Conservation (phyloP, 2,329 filamentous ascomycete species). For the Penicillium sp. region DNA sequence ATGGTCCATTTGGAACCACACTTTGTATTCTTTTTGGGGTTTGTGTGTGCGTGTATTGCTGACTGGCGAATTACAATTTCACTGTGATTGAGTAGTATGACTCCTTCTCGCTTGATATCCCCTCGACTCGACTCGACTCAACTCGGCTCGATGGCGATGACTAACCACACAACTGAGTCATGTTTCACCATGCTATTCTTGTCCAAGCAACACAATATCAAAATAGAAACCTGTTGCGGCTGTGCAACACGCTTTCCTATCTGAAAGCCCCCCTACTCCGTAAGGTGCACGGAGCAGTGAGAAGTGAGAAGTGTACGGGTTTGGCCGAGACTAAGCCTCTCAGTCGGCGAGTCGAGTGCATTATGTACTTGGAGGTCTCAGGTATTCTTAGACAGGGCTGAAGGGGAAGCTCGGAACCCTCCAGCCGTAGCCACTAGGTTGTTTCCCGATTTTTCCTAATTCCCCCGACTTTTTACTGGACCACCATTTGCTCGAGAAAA, state of each 20-base stretch:
- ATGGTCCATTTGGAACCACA: not conserved
- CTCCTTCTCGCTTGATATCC: too few relatives aligned
- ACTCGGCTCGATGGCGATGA: not conserved
- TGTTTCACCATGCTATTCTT: constrained; percentile 11
- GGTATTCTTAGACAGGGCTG: constrained; percentile 25
- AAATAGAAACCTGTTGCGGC: constrained; percentile 1
- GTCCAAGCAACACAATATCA: not conserved
- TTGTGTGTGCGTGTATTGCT: constrained; percentile 1
- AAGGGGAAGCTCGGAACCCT: constrained; percentile 22
- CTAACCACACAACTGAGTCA: not conserved
- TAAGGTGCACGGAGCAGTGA: not conserved
- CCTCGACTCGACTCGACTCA: not conserved
- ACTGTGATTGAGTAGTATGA: not conserved
- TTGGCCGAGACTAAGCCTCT: not conserved
- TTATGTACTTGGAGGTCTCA: constrained; percentile 13
- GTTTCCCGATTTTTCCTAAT: constrained; percentile 32
- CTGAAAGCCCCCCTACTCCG: not conserved
- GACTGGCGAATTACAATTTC: constrained; percentile 5
- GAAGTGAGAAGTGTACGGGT: not conserved
- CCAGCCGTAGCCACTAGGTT: constrained; percentile 7
- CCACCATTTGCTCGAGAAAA: constrained; percentile 31
- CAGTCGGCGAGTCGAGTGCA: not conserved
- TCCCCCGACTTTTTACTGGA: constrained; percentile 31
- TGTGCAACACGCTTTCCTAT: not conserved
- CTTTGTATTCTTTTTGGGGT: not conserved